Percentiles rank a stretch among this genome's conserved stretches.
Evolutionary conservation across 495 filamentous ascomycete species (phyloP).

Genomic region (Paragyromitra xinjiangensis): DNA sequence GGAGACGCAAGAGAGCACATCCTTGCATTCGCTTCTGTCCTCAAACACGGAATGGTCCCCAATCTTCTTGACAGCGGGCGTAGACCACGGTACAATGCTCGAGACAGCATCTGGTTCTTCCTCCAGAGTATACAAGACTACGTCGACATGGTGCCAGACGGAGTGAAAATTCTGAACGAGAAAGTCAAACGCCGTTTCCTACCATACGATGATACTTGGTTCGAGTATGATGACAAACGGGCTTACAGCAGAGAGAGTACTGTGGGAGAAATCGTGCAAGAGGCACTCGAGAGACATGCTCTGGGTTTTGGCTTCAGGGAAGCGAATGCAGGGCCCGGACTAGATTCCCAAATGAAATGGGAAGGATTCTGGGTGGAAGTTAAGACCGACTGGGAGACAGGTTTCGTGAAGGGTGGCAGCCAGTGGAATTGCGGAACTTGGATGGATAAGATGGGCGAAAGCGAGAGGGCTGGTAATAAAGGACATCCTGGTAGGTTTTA

Average conservation of each 20-base stretch:
- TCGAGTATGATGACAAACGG: conserved; percentile 76
- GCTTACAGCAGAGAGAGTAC: conserved; percentile 85
- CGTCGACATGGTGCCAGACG: conserved; percentile 80
- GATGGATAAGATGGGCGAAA: conserved; percentile 99
- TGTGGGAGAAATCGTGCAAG: conserved; percentile 88
- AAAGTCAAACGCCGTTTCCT: conserved; percentile 86
- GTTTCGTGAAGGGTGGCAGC: conserved; percentile 92
- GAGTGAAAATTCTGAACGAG: conserved; percentile 75
- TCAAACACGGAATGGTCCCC: conserved; percentile 99
- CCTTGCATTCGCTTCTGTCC: conserved; percentile 90
- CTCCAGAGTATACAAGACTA: conserved; percentile 95
- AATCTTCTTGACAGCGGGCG: conserved; percentile 89
- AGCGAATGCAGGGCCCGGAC: conserved; percentile 85
- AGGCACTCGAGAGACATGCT: conserved; percentile 90
- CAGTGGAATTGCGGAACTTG: conserved; percentile 97
- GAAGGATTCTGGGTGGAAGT: conserved; percentile 92
- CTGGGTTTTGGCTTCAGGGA: conserved; percentile 88
- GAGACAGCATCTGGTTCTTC: conserved; percentile 98
- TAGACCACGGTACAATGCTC: conserved; percentile 92
- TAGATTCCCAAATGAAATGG: conserved; percentile 93
- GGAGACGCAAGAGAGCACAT: conserved; percentile 93
- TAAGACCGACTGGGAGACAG: conserved; percentile 89
- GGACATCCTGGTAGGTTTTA: conserved; percentile 70
- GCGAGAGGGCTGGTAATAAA: conserved; percentile 85
- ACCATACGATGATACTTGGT: conserved; percentile 95